These are phyloP conservation scores for Tylopilus subfusipes DNA, from an alignment of 768 basidiomycete species.

Conservation along the genomic window DNA sequence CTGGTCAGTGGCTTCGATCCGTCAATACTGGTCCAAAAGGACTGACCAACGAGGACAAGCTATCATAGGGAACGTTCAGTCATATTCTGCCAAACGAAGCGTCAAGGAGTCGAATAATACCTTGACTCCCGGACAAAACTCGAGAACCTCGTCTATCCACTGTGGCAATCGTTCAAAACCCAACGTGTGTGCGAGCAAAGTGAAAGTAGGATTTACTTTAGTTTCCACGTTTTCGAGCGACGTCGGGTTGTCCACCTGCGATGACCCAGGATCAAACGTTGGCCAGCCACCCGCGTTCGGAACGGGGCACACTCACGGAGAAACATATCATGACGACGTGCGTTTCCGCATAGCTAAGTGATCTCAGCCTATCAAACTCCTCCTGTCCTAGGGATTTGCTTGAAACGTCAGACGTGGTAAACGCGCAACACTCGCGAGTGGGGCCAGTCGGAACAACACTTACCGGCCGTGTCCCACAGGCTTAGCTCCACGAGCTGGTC, in stretches of 20 bases:
- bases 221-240: conserved; percentile 95
- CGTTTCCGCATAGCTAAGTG: conserved; percentile 95
- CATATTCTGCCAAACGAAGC: background rate
- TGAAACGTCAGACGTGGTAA: conserved; percentile 32
- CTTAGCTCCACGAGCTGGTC: conserved; percentile 87
- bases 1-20: conserved; percentile 9
- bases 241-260: conserved; percentile 86
- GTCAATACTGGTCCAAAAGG: background rate
- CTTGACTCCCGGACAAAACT: conserved; percentile 95
- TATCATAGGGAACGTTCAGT: conserved; percentile 31
- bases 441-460: conserved; percentile 3
- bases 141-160: conserved; percentile 93
- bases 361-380: conserved; percentile 91
- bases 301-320: conserved; percentile 52
- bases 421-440: conserved; percentile 1
- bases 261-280: background rate
- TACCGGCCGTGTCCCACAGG: conserved; percentile 97
- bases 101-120: conserved; percentile 35
- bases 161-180: conserved; percentile 30
- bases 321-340: conserved; percentile 97
- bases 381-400: conserved; percentile 68
- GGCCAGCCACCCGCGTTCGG: background rate
- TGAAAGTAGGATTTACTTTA: conserved; percentile 50
- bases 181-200: background rate
- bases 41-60: conserved; percentile 87